A percentile compares a stretch with the other conserved stretches of the same genome.
phyloP scores from a whole-genome alignment of 1,284 basidiomycete species.

The Rhodotorula sp. region DNA sequence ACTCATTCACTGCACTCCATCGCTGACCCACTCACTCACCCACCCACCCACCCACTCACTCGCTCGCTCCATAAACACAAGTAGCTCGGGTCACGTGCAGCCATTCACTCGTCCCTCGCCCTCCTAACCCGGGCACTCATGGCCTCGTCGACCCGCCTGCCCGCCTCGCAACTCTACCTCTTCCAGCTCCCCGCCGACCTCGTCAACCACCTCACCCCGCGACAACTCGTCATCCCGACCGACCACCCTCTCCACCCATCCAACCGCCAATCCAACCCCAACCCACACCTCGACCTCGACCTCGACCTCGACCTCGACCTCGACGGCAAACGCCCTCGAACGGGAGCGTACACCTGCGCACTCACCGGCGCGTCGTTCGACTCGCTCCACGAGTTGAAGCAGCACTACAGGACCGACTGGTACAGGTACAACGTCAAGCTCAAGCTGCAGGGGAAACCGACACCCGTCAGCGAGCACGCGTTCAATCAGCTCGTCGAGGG shows the following conservation, averaged over 20 bases:
- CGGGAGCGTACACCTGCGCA: slow-evolving; percentile 35
- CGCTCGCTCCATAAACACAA: background rate
- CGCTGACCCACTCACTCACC: too few species aligned
- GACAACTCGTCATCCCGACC: slow-evolving; percentile 40
- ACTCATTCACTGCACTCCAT: too few species aligned
- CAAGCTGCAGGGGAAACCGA: slow-evolving; percentile 58
- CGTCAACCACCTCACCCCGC: slow-evolving; percentile 44
- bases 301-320: background rate
- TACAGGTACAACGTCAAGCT: slow-evolving; percentile 95
- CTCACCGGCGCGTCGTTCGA: slow-evolving; percentile 61
- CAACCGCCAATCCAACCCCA: slow-evolving; percentile 3
- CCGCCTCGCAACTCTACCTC: slow-evolving; percentile 43
- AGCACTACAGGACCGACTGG: slow-evolving; percentile 93
- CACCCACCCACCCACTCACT: too few species aligned
- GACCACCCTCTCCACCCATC: slow-evolving; percentile 33
- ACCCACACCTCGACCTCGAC: too few species aligned
- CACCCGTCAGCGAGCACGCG: slow-evolving; percentile 64
- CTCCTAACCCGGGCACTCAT: background rate
- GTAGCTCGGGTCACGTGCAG: too few species aligned
- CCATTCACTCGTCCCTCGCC: background rate
- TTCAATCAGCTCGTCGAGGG: slow-evolving; percentile 78
- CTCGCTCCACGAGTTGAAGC: slow-evolving; percentile 76
- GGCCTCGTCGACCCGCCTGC: background rate
- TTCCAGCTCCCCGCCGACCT: slow-evolving; percentile 47
- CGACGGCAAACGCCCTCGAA: background rate